A percentile compares a stretch with the other conserved stretches of the same genome.
Conservation (phyloP, 768 basidiomycete genomes). For the Sistotremastrum suecicum region DNA sequence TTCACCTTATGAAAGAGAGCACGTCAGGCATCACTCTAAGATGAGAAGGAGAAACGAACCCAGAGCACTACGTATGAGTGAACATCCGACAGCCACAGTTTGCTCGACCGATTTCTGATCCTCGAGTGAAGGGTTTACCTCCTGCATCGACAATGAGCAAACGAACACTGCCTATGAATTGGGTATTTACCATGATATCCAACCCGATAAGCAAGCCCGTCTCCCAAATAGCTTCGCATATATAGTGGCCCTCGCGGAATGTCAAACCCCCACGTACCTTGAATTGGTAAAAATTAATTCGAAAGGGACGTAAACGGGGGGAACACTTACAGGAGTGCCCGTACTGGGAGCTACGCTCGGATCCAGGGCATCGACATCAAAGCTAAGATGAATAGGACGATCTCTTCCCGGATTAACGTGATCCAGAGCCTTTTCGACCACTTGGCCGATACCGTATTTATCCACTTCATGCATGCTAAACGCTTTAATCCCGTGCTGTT, state of each 20-base stretch:
- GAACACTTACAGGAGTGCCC: constrained; percentile 61
- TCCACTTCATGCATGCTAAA: constrained; percentile 86
- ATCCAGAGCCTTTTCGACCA: constrained; percentile 93
- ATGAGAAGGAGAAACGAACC: constrained; percentile 31
- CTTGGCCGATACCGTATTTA: constrained; percentile 81
- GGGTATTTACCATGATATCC: constrained; percentile 72
- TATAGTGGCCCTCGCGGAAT: constrained; percentile 97
- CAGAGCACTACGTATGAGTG: constrained; percentile 67
- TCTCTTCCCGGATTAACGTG: constrained; percentile 79
- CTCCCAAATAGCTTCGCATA: constrained; percentile 85
- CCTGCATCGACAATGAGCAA: constrained; percentile 28
- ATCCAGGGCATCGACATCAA: constrained; percentile 92
- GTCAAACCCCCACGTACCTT: constrained; percentile 89
- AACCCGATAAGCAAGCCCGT: constrained; percentile 85
- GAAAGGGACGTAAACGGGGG: background rate
- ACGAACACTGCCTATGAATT: constrained; percentile 3
- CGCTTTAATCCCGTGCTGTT: constrained; percentile 72
- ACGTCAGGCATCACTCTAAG: background rate
- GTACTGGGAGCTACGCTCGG: constrained; percentile 94
- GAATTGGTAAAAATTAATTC: constrained; percentile 5
- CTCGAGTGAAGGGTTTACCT: constrained; percentile 90
- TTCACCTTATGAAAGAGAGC: constrained; percentile 16
- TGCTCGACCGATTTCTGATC: constrained; percentile 64
- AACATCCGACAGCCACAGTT: constrained; percentile 86
- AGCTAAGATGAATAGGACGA: constrained; percentile 85